Conservation (phyloP, 768 basidiomycete genomes). For the Amylocystis lapponica region DNA sequence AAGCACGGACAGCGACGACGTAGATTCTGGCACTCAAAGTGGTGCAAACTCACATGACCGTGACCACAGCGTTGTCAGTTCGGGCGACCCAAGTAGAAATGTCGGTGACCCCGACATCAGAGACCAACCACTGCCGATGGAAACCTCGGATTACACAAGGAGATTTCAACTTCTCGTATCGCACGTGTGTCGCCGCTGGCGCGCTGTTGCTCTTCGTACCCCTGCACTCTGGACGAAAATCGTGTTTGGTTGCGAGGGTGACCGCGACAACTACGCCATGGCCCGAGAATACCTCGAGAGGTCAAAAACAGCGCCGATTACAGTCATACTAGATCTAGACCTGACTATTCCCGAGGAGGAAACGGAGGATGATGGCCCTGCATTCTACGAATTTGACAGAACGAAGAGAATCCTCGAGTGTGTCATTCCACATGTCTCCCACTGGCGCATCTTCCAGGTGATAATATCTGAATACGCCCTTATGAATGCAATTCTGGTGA, state of each 20-base stretch:
- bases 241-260: constrained; percentile 11
- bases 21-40: no score
- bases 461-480: constrained; percentile 36
- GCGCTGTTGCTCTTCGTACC: constrained; percentile 3
- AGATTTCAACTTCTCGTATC: no score
- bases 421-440: constrained; percentile 45
- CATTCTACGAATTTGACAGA: constrained; percentile 6
- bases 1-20: no score
- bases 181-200: constrained; percentile 4
- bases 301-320: constrained; percentile 48
- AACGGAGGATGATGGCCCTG: constrained; percentile 5
- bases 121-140: no score
- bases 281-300: constrained; percentile 44
- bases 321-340: constrained; percentile 38
- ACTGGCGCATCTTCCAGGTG: constrained; percentile 50
- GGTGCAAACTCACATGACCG: no score
- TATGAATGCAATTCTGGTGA: constrained; percentile 31
- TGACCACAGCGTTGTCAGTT: no score
- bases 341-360: constrained; percentile 18
- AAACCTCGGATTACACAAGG: no score
- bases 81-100: no score
- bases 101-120: no score
- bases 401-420: constrained; percentile 22
- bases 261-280: constrained; percentile 32
- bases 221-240: constrained; percentile 1